A percentile compares a stretch with the other conserved stretches of the same genome.
Conservation (phyloP, 176 grass and related monocot genomes). For the Musa troglodytarum region DNA sequence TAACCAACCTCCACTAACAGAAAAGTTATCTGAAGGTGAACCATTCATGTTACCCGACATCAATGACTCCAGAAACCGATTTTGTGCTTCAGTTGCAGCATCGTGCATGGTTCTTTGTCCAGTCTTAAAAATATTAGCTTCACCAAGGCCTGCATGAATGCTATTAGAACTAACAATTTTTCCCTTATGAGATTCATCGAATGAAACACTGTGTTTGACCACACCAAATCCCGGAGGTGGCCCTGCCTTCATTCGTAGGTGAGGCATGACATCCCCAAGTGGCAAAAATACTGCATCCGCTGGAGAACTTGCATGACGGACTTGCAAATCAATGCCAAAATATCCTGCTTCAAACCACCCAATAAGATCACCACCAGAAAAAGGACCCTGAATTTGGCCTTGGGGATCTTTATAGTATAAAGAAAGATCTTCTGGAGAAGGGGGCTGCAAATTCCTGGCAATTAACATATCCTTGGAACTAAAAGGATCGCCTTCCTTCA, state of each 20-base stretch:
- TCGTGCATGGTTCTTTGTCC: slow-evolving; percentile 30
- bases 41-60: slow-evolving; percentile 57
- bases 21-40: slow-evolving; percentile 27
- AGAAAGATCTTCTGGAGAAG: slow-evolving; percentile 78
- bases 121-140: slow-evolving; percentile 34
- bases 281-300: slow-evolving; percentile 65
- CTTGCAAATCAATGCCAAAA: slow-evolving; percentile 93
- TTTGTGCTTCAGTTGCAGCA: slow-evolving; percentile 55
- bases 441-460: slow-evolving; percentile 30
- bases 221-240: slow-evolving; percentile 87
- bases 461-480: slow-evolving; percentile 15
- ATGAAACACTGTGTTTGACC: slow-evolving; percentile 39
- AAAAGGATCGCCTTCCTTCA: slow-evolving; percentile 36
- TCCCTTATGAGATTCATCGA: slow-evolving; percentile 24
- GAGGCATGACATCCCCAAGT: slow-evolving; percentile 98
- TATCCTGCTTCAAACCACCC: slow-evolving; percentile 89
- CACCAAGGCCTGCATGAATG: slow-evolving; percentile 32
- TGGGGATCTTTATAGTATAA: slow-evolving; percentile 97
- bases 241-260: slow-evolving; percentile 70
- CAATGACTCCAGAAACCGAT: slow-evolving; percentile 89
- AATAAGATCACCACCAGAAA: slow-evolving; percentile 89
- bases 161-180: slow-evolving; percentile 41
- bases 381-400: slow-evolving; percentile 87
- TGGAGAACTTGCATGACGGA: slow-evolving; percentile 50
- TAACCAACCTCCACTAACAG: slow-evolving; percentile 53